phyloP scores from a whole-genome alignment of 139 green algal species.

The Chlamydomonas sphaeroides region DNA sequence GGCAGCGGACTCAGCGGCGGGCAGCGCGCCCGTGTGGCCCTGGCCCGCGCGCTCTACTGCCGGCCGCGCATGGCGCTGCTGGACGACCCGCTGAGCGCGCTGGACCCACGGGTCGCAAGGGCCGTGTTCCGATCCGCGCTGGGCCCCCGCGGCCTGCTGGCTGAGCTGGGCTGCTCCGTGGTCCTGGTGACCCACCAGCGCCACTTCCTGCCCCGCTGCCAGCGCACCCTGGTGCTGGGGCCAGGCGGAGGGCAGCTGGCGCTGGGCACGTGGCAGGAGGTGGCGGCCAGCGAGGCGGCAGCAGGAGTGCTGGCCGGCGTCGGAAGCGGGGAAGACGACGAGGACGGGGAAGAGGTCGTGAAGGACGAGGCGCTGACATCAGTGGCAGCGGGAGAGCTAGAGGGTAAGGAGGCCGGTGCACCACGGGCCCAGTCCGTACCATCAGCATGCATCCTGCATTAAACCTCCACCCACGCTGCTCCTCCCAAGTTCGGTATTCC shows the following conservation, averaged over 20 bases:
- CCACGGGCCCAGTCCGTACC: too few species aligned
- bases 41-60: conserved; percentile 84
- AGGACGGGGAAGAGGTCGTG: too few species aligned
- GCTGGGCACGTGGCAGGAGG: conserved; percentile 67
- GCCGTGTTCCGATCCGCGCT: conserved; percentile 79
- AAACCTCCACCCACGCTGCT: too few species aligned
- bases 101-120: conserved; percentile 84
- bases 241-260: conserved; percentile 70
- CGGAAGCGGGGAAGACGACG: too few species aligned
- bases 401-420: too few species aligned
- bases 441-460: too few species aligned
- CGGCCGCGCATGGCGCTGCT: conserved; percentile 76
- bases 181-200: conserved; percentile 92
- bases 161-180: conserved; percentile 51
- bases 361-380: too few species aligned
- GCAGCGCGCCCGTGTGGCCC: conserved; percentile 78
- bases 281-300: too few species aligned
- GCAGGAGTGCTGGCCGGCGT: too few species aligned
- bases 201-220: conserved; percentile 79
- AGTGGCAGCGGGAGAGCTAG: too few species aligned
- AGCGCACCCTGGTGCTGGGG: conserved; percentile 80
- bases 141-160: conserved; percentile 68
- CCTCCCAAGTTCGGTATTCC: too few species aligned
- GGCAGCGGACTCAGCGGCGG: conserved; percentile 88
- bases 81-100: conserved; percentile 88